Base-by-base conservation (phyloP, 129 eudicot species). In the Helianthus tuberosus region DNA sequence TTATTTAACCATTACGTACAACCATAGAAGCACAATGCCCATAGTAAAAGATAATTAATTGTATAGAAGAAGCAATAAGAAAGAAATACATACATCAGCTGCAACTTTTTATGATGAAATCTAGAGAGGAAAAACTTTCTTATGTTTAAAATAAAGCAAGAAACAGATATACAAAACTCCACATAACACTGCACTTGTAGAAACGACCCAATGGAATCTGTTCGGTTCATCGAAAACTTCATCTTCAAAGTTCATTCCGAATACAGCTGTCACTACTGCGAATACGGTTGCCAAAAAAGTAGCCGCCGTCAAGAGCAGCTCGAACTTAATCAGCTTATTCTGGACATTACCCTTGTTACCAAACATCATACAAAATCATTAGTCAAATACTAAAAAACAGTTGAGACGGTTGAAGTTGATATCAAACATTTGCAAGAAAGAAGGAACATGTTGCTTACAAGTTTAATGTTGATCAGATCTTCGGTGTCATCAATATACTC, bases 401-500 rank as follows among this genome's bases (percentile, higher is more conserved):
- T 64, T 47, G 23, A 57, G 48, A 51, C n/a, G 15, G 79, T 64
- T 51, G 43, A 51, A 5, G 12, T 9, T 9, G 36, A 57, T 57
- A 57, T 1, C 63, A 20, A 57, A 10, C 36, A 8, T 29, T 20
- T 57, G 25, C 35, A 57, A 57, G 11, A 57, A 57, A 57, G 3
- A 68, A 77, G 50, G 27, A 13, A 58, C 14, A 59, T 47, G 66
- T 36, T 67, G 68, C 83, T 81, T 84, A 85, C 97, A 80, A 91
- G 90, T 72, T 89, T 91, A 67, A 91, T 87, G 84, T 89, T 89
- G 83, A 95, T 95, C 71, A 95, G 81, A 82, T 91, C 99, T 84
- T 91, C 99, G 3, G 99, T 95, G 80, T 95, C 99, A 64, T 95
- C 99, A 11, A 95, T 95, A 72, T 95, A 95, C 72, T 95, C 99